These are phyloP conservation scores for Fusarium subtropicale DNA, from an alignment of 2,329 filamentous ascomycete species.

Conservation along the genomic window DNA sequence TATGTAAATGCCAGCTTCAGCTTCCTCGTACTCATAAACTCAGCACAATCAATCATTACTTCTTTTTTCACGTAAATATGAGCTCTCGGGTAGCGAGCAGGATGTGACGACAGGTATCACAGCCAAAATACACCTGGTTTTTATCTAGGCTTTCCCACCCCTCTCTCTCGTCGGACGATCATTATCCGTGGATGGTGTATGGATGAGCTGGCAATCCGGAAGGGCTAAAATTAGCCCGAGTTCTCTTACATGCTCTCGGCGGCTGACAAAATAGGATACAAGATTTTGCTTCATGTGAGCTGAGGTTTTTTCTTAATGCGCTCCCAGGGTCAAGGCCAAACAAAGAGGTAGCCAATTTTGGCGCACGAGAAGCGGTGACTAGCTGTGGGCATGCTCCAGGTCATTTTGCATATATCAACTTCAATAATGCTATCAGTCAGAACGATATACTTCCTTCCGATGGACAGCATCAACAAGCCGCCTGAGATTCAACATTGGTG, in stretches of 20 bases:
- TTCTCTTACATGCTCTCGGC: slow-evolving; percentile 20
- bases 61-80: slow-evolving; percentile 4
- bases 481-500: background rate
- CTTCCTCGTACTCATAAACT: slow-evolving; percentile 1
- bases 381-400: background rate
- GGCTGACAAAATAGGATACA: slow-evolving; percentile 29
- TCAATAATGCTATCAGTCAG: slow-evolving; percentile 15
- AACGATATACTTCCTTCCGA: background rate
- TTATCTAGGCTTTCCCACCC: slow-evolving; percentile 33
- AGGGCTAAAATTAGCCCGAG: slow-evolving; percentile 46
- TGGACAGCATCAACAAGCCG: slow-evolving; percentile 14
- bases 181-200: slow-evolving; percentile 42
- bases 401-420: slow-evolving; percentile 33
- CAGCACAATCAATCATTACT: background rate
- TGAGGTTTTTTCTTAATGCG: slow-evolving; percentile 18
- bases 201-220: slow-evolving; percentile 46
- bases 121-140: slow-evolving; percentile 26
- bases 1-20: slow-evolving; percentile 6
- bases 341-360: slow-evolving; percentile 32
- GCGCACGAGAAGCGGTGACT: slow-evolving; percentile 33
- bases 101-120: slow-evolving; percentile 36
- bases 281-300: slow-evolving; percentile 21
- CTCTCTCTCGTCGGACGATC: slow-evolving; percentile 44
- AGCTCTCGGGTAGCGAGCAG: background rate
- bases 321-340: slow-evolving; percentile 14